Evolutionary conservation across 495 filamentous ascomycete species (phyloP).

Genomic region (Aspergillus cristatus): DNA sequence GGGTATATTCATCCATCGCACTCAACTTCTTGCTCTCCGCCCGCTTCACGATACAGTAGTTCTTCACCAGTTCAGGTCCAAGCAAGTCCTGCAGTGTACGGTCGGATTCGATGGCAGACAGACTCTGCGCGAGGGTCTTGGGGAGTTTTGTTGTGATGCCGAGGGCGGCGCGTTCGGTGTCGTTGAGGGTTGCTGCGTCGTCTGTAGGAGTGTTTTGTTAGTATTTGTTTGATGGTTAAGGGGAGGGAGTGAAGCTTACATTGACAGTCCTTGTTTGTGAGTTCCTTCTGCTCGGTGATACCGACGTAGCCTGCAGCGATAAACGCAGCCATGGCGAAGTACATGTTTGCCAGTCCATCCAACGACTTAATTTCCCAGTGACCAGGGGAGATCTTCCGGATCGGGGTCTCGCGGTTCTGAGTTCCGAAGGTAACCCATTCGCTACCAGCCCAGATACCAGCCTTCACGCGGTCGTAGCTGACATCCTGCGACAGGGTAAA

Average conservation of each 20-base stretch:
- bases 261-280: conserved; percentile 49
- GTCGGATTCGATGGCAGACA: conserved; percentile 12
- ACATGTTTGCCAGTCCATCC: conserved; percentile 36
- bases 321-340: conserved; percentile 47
- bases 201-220: conserved; percentile 10
- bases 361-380: conserved; percentile 36
- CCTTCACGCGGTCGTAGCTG: conserved; percentile 34
- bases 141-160: conserved; percentile 35
- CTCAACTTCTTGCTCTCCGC: conserved; percentile 39
- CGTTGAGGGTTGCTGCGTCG: conserved; percentile 22
- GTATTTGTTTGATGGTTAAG: neutral
- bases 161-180: conserved; percentile 12
- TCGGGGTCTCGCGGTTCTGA: conserved; percentile 35
- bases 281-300: conserved; percentile 29
- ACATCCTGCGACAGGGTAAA: conserved; percentile 28
- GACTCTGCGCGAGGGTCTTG: conserved; percentile 24
- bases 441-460: conserved; percentile 47
- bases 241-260: conserved; percentile 14
- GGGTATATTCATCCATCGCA: conserved; percentile 40
- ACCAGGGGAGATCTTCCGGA: conserved; percentile 28
- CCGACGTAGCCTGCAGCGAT: conserved; percentile 59
- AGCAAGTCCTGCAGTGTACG: conserved; percentile 28
- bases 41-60: conserved; percentile 53
- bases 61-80: conserved; percentile 44
- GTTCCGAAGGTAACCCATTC: conserved; percentile 38